Conservation (phyloP, 2,329 filamentous ascomycete genomes). For the Stachybotrys elegans region DNA sequence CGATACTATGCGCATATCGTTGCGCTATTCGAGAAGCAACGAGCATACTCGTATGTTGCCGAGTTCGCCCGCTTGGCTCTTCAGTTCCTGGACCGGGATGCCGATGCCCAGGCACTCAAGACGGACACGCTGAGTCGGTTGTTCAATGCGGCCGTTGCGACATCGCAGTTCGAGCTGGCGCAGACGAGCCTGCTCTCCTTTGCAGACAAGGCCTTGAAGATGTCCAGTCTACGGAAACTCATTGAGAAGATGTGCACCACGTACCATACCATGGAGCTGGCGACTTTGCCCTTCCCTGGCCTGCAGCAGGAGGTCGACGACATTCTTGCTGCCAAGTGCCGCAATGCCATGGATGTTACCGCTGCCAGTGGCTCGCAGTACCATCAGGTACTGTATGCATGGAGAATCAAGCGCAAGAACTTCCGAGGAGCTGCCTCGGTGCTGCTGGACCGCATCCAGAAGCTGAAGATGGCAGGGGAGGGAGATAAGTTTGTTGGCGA, state of each 20-base stretch:
- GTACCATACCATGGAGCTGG: conserved; percentile 61
- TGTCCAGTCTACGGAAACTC: conserved; percentile 65
- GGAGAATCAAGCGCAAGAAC: conserved; percentile 77
- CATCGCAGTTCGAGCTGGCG: conserved; percentile 74
- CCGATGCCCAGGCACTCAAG: conserved; percentile 38
- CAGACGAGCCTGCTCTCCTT: conserved; percentile 75
- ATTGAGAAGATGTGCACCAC: conserved; percentile 64
- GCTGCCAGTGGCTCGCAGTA: conserved; percentile 67
- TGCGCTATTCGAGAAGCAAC: conserved; percentile 72
- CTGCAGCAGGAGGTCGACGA: conserved; percentile 76
- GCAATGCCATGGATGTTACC: conserved; percentile 60
- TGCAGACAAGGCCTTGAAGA: conserved; percentile 65
- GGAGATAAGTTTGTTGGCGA: conserved; percentile 50
- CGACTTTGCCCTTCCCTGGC: conserved; percentile 72
- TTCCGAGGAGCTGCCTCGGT: conserved; percentile 73
- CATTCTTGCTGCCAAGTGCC: conserved; percentile 67
- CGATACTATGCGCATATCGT: conserved; percentile 86
- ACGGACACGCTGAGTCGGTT: conserved; percentile 76
- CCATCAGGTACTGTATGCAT: conserved; percentile 86
- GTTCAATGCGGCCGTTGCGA: conserved; percentile 76
- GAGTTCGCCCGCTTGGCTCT: conserved; percentile 77
- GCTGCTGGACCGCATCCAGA: conserved; percentile 58
- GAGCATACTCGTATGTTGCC: conserved; percentile 73
- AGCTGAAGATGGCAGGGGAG: conserved; percentile 53
- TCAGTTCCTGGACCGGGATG: conserved; percentile 45